Evolutionary conservation across 306 rosid genomes (phyloP), one percentile per base, ranked within the genome.

Genomic region (Cucurbita pepo): DNA sequence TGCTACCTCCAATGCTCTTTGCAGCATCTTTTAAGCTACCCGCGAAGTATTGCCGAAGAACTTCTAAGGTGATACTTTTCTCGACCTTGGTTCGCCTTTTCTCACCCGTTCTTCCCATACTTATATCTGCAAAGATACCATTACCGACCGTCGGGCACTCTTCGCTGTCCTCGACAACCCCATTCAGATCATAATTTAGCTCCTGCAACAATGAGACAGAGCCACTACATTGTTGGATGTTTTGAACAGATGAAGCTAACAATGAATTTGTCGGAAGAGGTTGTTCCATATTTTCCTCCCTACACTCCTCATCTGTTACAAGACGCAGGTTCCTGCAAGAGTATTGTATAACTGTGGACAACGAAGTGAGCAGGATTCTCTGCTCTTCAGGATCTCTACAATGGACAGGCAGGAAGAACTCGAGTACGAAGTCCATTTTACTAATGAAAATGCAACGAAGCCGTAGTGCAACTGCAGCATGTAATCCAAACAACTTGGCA

Each of bases 21-120:
- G 99, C 96, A 60, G 99, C 99, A 83, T 95, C 99, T 74, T 95
- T 95, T 56, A 91, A 84, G 87, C 96, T 91, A 62, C 99, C 96
- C 9, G 97, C 85, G 73, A 95, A 95, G 76, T 95, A 78, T 82
- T 95, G 90, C 57, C 85, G 82, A 69, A 95, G 97, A 73, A 91
- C 90, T 82, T 86, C 81, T 85, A 95, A 81, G 61, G 92, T 89
- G 83, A 95, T 89, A 7, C 88, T 85, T 84, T 89, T 89, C 78
- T 95, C 99, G 14, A 87, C 91, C 81, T 89, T 95, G 77, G 86
- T 79, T 53, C 90, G 89, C 51, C 87, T 87, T 82, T 80, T 89
- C 82, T 89, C 96, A 16, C 88, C 86, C 0, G 77, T 77, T 82
- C 79, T 89, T 54, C 84, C 84, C 36, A 21, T 55, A 72, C 87